phyloP scores from a whole-genome alignment of 2,329 filamentous ascomycete genomes.

The Biscogniauxia sp. region DNA sequence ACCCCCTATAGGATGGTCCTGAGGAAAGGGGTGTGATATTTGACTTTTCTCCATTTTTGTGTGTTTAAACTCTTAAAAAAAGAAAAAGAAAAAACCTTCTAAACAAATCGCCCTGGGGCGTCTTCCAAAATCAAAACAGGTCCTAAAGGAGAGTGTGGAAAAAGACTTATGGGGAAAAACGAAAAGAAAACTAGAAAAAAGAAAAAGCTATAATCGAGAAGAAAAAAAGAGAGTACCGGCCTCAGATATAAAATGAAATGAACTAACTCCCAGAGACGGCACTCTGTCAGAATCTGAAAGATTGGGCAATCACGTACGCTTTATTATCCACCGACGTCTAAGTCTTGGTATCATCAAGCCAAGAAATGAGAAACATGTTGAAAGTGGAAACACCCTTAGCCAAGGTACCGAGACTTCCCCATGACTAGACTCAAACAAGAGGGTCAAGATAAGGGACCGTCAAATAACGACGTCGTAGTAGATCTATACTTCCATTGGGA shows the following conservation, averaged over 20 bases:
- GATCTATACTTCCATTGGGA: slow-evolving; percentile 24
- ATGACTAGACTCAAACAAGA: slow-evolving; percentile 16
- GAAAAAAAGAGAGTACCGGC: slow-evolving; percentile 18
- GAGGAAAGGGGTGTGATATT: slow-evolving; percentile 5
- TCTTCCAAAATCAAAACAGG: slow-evolving; percentile 5
- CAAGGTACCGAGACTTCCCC: slow-evolving; percentile 8
- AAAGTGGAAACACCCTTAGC: slow-evolving; percentile 19
- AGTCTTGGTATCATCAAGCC: slow-evolving; percentile 18
- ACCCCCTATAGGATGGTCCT: slow-evolving; percentile 8
- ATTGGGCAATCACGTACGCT: slow-evolving; percentile 19
- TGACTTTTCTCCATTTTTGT: slow-evolving; percentile 7
- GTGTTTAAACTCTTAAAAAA: slow-evolving; percentile 10
- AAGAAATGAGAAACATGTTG: slow-evolving; percentile 25
- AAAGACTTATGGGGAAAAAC: slow-evolving; percentile 10
- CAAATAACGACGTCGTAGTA: slow-evolving; percentile 12
- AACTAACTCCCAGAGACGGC: slow-evolving; percentile 8
- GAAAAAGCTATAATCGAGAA: slow-evolving; percentile 7
- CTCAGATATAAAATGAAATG: slow-evolving; percentile 22
- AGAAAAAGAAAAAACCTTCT: slow-evolving; percentile 9
- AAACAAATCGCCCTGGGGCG: neutral
- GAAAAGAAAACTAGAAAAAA: slow-evolving; percentile 13
- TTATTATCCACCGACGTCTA: slow-evolving; percentile 17
- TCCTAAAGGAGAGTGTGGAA: slow-evolving; percentile 4
- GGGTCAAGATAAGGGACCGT: slow-evolving; percentile 18
- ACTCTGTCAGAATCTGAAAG: slow-evolving; percentile 12